Evolutionary conservation across 106 monocot species (phyloP).

Genomic region (Apostasia shenzhenica): DNA sequence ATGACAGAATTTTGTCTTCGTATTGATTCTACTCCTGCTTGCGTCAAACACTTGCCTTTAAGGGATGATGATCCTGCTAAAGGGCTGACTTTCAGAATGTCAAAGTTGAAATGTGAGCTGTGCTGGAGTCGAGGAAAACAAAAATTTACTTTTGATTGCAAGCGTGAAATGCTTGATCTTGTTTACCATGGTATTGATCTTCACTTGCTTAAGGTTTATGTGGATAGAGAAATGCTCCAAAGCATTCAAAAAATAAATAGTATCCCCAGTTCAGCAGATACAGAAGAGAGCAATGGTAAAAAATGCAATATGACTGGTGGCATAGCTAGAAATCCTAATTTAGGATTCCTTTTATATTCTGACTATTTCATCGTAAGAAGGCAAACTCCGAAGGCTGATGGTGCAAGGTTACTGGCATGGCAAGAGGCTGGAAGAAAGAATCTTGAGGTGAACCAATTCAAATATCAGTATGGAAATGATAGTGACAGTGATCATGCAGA

Average conservation of each 20-base stretch:
- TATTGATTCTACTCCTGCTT: constrained; percentile 67
- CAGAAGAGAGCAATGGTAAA: constrained; percentile 16
- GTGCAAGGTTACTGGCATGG: constrained; percentile 63
- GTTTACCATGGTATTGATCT: constrained; percentile 88
- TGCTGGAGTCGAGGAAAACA: constrained; percentile 89
- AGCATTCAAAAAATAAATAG: constrained; percentile 26
- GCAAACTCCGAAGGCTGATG: constrained; percentile 82
- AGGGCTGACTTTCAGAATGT: constrained; percentile 69
- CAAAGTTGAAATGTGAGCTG: constrained; percentile 70
- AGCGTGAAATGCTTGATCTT: constrained; percentile 77
- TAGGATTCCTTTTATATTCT: constrained; percentile 67
- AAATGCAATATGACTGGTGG: constrained; percentile 13
- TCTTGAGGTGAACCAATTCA: constrained; percentile 65
- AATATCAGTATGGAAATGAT: constrained; percentile 81
- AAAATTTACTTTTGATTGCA: constrained; percentile 75
- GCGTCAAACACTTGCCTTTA: constrained; percentile 70
- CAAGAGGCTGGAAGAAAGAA: constrained; percentile 76
- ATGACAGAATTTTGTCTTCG: constrained; percentile 80
- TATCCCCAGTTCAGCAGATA: constrained; percentile 1
- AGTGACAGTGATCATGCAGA: constrained; percentile 68
- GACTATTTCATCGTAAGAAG: constrained; percentile 82
- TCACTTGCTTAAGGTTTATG: constrained; percentile 49
- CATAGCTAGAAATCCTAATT: constrained; percentile 45
- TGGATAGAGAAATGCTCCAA: constrained; percentile 35
- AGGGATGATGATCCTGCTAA: constrained; percentile 79